These are phyloP conservation scores for Extremus antarcticus DNA, from an alignment of 495 filamentous ascomycete species.

Conservation along the genomic window DNA sequence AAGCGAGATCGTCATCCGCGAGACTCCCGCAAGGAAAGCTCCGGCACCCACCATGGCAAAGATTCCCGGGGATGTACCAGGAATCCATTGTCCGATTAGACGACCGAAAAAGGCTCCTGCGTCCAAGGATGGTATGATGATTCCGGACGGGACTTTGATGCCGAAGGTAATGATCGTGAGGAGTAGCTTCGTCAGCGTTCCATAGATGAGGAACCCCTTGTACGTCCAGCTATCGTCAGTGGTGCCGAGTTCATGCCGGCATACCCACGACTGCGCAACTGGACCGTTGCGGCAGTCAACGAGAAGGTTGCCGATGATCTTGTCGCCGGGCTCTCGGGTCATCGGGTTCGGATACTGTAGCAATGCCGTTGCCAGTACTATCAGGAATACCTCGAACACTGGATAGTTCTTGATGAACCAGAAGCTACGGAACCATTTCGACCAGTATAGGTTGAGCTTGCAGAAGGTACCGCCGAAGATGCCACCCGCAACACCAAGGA, in stretches of 20 bases:
- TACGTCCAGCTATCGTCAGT: too few relatives aligned
- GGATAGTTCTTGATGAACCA: conserved; percentile 38
- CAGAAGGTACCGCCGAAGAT: conserved; percentile 48
- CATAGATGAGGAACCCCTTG: conserved; percentile 44
- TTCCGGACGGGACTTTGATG: conserved; percentile 46
- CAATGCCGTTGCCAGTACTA: conserved; percentile 42
- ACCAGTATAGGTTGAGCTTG: conserved; percentile 45
- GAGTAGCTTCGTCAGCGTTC: conserved; percentile 41
- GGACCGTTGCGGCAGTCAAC: conserved; percentile 37
- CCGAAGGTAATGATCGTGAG: conserved; percentile 48
- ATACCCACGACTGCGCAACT: neutral
- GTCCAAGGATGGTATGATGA: conserved; percentile 50
- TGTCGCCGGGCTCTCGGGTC: conserved; percentile 41
- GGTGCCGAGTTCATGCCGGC: too few relatives aligned
- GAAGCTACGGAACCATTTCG: conserved; percentile 42
- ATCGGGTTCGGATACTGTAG: conserved; percentile 46
- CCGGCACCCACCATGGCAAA: conserved; percentile 53
- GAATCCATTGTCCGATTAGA: conserved; percentile 41
- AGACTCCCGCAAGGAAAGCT: conserved; percentile 47
- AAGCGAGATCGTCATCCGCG: conserved; percentile 48
- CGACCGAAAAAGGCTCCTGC: conserved; percentile 47
- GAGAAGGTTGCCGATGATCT: conserved; percentile 43
- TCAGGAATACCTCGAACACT: conserved; percentile 43
- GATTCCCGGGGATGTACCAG: conserved; percentile 42
- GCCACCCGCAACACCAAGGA: conserved; percentile 45